Percentiles rank a stretch among this genome's conserved stretches.
Conservation (phyloP, 306 rosid species). For the Cyamopsis tetragonoloba region DNA sequence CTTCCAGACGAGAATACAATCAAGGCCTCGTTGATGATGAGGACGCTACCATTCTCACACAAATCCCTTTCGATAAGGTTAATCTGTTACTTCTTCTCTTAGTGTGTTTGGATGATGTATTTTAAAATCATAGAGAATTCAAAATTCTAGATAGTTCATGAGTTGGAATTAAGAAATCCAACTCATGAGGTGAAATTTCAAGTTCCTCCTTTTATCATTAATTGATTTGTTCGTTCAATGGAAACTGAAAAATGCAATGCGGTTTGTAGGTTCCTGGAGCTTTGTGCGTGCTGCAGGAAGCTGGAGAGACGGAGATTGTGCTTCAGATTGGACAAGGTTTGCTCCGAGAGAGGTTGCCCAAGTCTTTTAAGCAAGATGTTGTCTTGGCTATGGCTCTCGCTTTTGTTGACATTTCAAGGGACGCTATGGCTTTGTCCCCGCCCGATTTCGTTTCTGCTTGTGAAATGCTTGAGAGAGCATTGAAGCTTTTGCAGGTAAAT, state of each 20-base stretch:
- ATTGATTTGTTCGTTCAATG: neutral
- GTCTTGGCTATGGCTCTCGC: slow-evolving; percentile 89
- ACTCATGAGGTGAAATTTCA: too few relatives aligned
- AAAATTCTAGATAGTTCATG: too few relatives aligned
- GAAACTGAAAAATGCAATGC: neutral
- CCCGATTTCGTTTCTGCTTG: slow-evolving; percentile 78
- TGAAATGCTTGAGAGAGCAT: slow-evolving; percentile 90
- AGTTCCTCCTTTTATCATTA: too few relatives aligned
- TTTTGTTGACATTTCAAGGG: slow-evolving; percentile 84
- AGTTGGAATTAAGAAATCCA: too few relatives aligned
- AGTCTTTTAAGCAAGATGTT: slow-evolving; percentile 89
- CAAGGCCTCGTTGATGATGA: slow-evolving; percentile 62
- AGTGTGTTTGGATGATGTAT: too few relatives aligned
- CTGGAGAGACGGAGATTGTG: slow-evolving; percentile 75
- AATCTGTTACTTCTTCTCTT: neutral
- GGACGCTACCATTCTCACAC: slow-evolving; percentile 56
- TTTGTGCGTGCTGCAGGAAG: slow-evolving; percentile 80
- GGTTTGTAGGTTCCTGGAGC: slow-evolving; percentile 89
- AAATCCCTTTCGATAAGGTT: slow-evolving; percentile 91
- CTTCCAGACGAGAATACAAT: slow-evolving; percentile 77
- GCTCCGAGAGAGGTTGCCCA: slow-evolving; percentile 82
- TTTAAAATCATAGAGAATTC: too few relatives aligned
- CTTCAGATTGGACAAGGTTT: slow-evolving; percentile 72
- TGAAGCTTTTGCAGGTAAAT: slow-evolving; percentile 85
- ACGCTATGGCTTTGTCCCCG: slow-evolving; percentile 77